These are phyloP conservation scores for Solanum hybrid DNA, from an alignment of 305 asterid genomes.

Conservation along the genomic window DNA sequence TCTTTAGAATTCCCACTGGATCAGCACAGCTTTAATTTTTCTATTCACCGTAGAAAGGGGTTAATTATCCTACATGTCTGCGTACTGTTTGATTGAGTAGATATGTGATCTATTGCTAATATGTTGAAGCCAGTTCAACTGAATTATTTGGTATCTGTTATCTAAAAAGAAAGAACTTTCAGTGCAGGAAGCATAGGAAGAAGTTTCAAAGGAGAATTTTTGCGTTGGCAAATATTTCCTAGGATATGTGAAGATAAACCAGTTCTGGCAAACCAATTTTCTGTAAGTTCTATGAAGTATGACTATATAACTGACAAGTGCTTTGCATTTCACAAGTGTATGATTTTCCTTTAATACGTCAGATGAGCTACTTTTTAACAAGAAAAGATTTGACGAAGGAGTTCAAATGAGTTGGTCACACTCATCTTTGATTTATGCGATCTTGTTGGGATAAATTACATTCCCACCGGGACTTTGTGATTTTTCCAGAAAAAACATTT, in stretches of 20 bases:
- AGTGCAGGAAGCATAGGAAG: constrained; percentile 99
- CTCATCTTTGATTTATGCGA: background rate
- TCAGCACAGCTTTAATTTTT: background rate
- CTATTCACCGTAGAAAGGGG: background rate
- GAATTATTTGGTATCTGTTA: background rate
- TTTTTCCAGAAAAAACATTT: background rate
- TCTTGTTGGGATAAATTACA: background rate
- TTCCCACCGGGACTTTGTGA: background rate
- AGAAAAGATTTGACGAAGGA: background rate
- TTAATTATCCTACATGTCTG: background rate
- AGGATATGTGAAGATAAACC: constrained; percentile 86
- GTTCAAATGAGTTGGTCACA: background rate
- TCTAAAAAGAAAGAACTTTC: constrained; percentile 22
- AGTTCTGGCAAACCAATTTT: constrained; percentile 79
- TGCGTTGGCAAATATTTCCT: constrained; percentile 92
- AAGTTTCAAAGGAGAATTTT: constrained; percentile 85
- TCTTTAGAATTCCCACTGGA: background rate
- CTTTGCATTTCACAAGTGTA: background rate
- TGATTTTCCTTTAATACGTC: background rate
- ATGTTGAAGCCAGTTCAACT: background rate
- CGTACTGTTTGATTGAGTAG: background rate
- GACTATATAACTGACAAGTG: background rate
- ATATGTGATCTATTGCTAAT: background rate
- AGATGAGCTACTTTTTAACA: background rate
- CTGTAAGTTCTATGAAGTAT: constrained; percentile 51